Conservation (phyloP, 2,329 filamentous ascomycete genomes). For the Botrytis paeoniae region DNA sequence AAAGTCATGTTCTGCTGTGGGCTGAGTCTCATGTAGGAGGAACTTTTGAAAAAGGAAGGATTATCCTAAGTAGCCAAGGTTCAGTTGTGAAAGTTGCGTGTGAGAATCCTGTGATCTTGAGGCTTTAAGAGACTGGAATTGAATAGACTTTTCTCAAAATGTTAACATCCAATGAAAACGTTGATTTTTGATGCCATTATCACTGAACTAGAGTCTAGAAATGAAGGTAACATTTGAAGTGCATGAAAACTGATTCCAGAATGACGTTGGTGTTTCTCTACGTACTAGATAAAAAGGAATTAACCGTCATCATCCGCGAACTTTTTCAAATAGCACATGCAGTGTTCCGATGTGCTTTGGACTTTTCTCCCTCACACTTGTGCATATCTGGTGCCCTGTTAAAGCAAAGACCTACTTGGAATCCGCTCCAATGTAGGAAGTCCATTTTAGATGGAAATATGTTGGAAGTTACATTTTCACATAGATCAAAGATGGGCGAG, state of each 20-base stretch:
- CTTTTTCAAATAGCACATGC: neutral
- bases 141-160: too few relatives aligned
- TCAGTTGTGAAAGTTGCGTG: too few relatives aligned
- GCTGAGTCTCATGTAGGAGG: too few relatives aligned
- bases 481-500: neutral
- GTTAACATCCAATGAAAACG: neutral
- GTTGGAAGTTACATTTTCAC: neutral
- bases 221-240: neutral
- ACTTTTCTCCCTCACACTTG: neutral
- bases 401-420: neutral
- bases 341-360: neutral
- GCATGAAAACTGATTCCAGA: neutral
- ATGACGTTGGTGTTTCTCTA: neutral
- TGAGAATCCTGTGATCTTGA: too few relatives aligned
- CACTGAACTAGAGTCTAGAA: neutral
- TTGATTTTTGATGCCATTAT: neutral
- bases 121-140: too few relatives aligned
- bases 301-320: neutral
- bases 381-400: neutral
- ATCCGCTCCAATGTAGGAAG: neutral
- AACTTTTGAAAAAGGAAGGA: too few relatives aligned
- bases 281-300: neutral
- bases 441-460: neutral
- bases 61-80: too few relatives aligned
- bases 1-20: too few relatives aligned